A percentile compares a stretch with the other conserved stretches of the same genome.
Conservation (phyloP, 2,329 filamentous ascomycete species). For the Ramularia endophylla region DNA sequence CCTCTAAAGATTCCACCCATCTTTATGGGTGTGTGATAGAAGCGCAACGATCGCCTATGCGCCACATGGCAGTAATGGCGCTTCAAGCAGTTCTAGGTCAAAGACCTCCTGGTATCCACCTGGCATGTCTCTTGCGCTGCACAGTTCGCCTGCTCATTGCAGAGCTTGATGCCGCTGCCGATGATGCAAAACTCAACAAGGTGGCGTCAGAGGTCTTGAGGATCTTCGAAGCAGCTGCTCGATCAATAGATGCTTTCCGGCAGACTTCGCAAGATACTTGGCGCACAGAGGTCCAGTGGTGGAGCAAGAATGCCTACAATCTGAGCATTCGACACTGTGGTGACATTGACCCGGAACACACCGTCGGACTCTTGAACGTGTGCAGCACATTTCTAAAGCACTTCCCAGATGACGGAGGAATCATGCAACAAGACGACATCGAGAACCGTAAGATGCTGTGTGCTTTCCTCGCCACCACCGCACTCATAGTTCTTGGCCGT, state of each 20-base stretch:
- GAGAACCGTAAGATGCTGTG: constrained; percentile 60
- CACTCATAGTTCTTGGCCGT: constrained; percentile 44
- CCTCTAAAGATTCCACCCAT: constrained; percentile 53
- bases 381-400: constrained; percentile 33
- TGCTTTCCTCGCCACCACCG: constrained; percentile 56
- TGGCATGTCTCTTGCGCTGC: constrained; percentile 60
- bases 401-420: constrained; percentile 16
- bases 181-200: constrained; percentile 15
- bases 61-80: constrained; percentile 52
- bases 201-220: constrained; percentile 48
- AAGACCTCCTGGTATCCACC: constrained; percentile 47
- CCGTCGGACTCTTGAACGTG: constrained; percentile 49
- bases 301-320: constrained; percentile 77
- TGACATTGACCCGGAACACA: constrained; percentile 49
- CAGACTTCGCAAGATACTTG: constrained; percentile 35
- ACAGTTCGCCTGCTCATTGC: constrained; percentile 42
- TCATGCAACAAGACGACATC: constrained; percentile 27
- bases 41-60: constrained; percentile 61
- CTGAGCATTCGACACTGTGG: constrained; percentile 59
- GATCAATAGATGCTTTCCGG: constrained; percentile 39
- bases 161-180: constrained; percentile 34
- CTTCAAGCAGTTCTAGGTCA: constrained; percentile 57
- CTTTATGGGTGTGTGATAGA: constrained; percentile 78
- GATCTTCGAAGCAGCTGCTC: constrained; percentile 47
- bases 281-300: constrained; percentile 69